Base-by-base conservation (phyloP, 805 yeast species). In the Wickerhamomyces rabaulensis region DNA sequence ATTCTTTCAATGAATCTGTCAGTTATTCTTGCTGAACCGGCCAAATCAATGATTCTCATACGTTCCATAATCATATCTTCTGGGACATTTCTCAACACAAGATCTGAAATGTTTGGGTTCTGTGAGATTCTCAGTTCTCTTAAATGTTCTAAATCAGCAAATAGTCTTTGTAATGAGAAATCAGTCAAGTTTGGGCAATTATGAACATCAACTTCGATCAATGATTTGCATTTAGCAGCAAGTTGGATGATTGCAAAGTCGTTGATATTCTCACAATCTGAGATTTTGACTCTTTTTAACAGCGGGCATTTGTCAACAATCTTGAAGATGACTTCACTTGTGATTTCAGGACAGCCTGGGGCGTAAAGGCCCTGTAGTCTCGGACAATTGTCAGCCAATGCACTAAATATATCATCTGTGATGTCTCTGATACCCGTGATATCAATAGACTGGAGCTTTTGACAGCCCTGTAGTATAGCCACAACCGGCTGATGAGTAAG, bases 141-240 rank as follows among this genome's bases (percentile, higher is more conserved):
- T 44, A 92, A 69, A 51, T 80, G 87, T n/a, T 79, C 76, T 41
- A 90, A 71, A 23, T 77, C 79, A 16, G 71, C 62, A 54, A 90
- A 81, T 7, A 87, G 68, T 10, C 64, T 64, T 46, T 75, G 69
- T 41, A 90, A 71, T 39, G 86, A 72, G n/a, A 60, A 61, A 61
- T 89, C 87, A 13, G 86, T 77, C 33, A 91, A 79, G 51, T 77
- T 73, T n/a, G 83, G 78, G 65, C 96, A 86, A 40, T 82, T 83
- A 54, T 89, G 91, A 42, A 92, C 73, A 66, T 92, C 98, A 44
- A 94, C 84, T 65, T 92, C 99, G 16, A 91, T 95, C 42, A 92
- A 70, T 46, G 82, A 74, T 38, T 84, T 84, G 64, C 97, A 92
- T 60, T 76, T 76, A n/a, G 71, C 69, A 45, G 85, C 82, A 64